Evolutionary conservation across 148 eudicot genomes (phyloP).

Genomic region (Cornus controversa): DNA sequence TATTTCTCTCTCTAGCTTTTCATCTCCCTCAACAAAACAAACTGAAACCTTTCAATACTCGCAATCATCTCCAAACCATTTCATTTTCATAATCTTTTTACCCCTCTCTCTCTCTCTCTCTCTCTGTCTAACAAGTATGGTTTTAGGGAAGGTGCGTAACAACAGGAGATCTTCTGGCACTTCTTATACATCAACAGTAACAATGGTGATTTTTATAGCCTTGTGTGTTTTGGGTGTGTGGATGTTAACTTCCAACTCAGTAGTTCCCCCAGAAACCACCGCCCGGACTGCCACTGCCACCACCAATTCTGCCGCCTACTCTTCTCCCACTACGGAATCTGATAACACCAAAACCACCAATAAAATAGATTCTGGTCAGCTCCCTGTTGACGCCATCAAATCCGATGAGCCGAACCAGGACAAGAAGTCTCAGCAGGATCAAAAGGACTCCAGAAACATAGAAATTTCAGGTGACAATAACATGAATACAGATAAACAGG

Average conservation of each 20-base stretch:
- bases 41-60: no score
- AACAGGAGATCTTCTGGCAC: constrained; percentile 46
- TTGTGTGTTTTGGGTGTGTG: constrained; percentile 47
- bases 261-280: constrained; percentile 34
- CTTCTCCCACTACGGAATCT: constrained; percentile 9
- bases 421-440: constrained; percentile 18
- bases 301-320: background rate
- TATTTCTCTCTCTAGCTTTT: background rate
- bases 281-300: constrained; percentile 11
- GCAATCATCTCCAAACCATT: background rate
- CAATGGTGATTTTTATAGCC: constrained; percentile 39
- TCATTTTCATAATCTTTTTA: background rate
- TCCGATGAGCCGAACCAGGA: constrained; percentile 18
- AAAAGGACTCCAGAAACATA: background rate
- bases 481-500: background rate
- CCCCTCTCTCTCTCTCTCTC: constrained; percentile 1
- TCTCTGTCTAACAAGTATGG: constrained; percentile 20
- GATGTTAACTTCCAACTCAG: constrained; percentile 43
- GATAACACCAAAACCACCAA: constrained; percentile 10
- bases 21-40: background rate
- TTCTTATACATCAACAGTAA: constrained; percentile 42
- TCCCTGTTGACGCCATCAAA: constrained; percentile 54
- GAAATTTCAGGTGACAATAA: constrained; percentile 6
- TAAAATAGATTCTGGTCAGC: constrained; percentile 39
- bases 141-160: constrained; percentile 29